phyloP scores from a whole-genome alignment of 2,329 filamentous ascomycete genomes.

The Aspergillus hiratsukae region DNA sequence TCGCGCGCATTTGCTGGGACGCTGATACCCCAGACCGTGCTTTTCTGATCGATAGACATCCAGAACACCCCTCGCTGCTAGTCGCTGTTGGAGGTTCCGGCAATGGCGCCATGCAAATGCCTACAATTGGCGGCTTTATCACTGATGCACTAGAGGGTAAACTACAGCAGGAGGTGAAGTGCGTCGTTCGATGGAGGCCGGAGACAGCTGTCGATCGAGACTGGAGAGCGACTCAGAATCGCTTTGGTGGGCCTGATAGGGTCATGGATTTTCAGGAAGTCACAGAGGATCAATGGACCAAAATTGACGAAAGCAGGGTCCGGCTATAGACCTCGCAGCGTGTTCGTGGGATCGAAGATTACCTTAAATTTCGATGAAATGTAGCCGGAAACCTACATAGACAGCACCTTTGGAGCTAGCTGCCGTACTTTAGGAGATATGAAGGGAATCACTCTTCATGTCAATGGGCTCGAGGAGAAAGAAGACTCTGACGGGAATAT shows the following conservation, averaged over 20 bases:
- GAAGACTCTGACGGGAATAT: neutral
- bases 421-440: neutral
- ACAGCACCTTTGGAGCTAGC: neutral
- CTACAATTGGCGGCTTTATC: constrained; percentile 48
- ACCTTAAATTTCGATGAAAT: neutral
- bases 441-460: neutral
- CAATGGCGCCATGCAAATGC: constrained; percentile 52
- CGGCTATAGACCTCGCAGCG: neutral
- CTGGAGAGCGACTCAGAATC: constrained; percentile 47
- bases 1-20: constrained; percentile 55
- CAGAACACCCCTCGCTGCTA: constrained; percentile 39
- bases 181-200: constrained; percentile 49
- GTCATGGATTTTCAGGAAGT: constrained; percentile 48
- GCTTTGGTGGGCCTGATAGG: constrained; percentile 45
- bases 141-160: constrained; percentile 45
- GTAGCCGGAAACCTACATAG: neutral
- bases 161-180: constrained; percentile 40
- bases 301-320: constrained; percentile 7
- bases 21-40: constrained; percentile 52
- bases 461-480: neutral
- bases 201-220: constrained; percentile 46
- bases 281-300: constrained; percentile 37
- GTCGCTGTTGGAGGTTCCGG: constrained; percentile 51
- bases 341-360: neutral
- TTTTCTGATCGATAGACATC: constrained; percentile 51